Base-by-base conservation (phyloP, 139 green algal genomes). In the Chlorella vulgaris region DNA sequence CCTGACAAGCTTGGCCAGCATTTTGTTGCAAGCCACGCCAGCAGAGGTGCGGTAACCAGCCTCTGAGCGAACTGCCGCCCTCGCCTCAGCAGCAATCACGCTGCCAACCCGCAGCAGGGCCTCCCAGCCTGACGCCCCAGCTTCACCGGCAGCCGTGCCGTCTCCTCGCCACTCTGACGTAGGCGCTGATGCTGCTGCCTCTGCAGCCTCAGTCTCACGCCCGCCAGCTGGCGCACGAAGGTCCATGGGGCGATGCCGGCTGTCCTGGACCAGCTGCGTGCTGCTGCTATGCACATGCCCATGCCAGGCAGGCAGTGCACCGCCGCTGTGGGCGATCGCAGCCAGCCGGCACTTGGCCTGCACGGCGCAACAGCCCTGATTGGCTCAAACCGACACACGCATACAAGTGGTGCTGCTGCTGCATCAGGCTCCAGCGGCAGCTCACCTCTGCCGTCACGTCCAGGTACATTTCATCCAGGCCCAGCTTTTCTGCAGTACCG, bases 1-100 rank as follows among this genome's bases (percentile, higher is more conserved):
- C 73, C 73, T 79, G 51, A 35, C 36, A 65, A 97, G 88, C 87
- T 97, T 97, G 69, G 93, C 89, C 38, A 97, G 76, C 84, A 97
- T 84, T 79, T 90, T 90, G 78, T 94, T 96, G 86, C 71, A 86
- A 15, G 91, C 80, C 7, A 96, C 84, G 47, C 92, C 91, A 29
- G 90, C 91, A 3, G 88, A 93, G 29, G 81, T 90, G 26, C 92
- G 82, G 76, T 90, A 90, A 2, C 90, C 92, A 4, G 84, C 70
- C 74, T 94, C 90, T 2, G 66, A 61, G 36, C 76, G 66, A 4
- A 92, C 74, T 1, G 74, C 55, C 4, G 74, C 58, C 2, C 92
- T 67, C 18, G 87, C 88, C 86, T 96, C 90, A 35, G 84, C 82
- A 10, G 92, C 92, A 53, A 96, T 83, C 4, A 58, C 36, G 67